Percentiles rank a stretch among this genome's conserved stretches.
Conservation (phyloP, 371 early-diverging fungal genomes). For the Paraphysoderma sedebokerense region DNA sequence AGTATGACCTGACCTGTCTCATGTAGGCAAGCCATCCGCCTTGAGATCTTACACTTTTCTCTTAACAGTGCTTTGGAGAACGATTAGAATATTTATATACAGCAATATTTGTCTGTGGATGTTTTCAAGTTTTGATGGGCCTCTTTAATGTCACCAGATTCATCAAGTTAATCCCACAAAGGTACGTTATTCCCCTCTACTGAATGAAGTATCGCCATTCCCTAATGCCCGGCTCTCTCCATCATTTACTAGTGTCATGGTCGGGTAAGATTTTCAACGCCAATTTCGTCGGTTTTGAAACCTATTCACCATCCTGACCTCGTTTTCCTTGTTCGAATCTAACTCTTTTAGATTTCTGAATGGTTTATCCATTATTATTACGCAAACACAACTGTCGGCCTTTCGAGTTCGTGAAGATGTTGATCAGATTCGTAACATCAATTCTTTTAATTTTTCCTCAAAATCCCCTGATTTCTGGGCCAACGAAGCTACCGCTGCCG, state of each 20-base stretch:
- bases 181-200: too few species aligned
- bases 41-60: too few species aligned
- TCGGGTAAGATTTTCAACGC: too few species aligned
- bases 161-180: conserved; percentile 1
- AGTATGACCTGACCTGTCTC: too few species aligned
- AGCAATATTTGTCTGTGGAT: conserved; percentile 1
- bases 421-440: background rate
- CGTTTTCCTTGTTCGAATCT: too few species aligned
- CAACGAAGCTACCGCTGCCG: background rate
- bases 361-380: conserved; percentile 3
- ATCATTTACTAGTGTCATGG: too few species aligned
- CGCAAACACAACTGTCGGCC: background rate
- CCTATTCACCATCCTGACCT: too few species aligned
- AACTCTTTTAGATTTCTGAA: conserved; percentile 3
- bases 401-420: conserved; percentile 1
- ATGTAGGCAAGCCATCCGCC: too few species aligned
- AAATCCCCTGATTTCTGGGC: too few species aligned
- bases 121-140: conserved; percentile 3
- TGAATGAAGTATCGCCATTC: too few species aligned
- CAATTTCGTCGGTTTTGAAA: too few species aligned
- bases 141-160: background rate
- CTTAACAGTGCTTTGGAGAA: background rate
- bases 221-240: too few species aligned
- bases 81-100: background rate
- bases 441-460: background rate